Evolutionary conservation across 352 stramenopile genomes (phyloP), one percentile per base, ranked within the genome.

Genomic region (Phytophthora meadii): DNA sequence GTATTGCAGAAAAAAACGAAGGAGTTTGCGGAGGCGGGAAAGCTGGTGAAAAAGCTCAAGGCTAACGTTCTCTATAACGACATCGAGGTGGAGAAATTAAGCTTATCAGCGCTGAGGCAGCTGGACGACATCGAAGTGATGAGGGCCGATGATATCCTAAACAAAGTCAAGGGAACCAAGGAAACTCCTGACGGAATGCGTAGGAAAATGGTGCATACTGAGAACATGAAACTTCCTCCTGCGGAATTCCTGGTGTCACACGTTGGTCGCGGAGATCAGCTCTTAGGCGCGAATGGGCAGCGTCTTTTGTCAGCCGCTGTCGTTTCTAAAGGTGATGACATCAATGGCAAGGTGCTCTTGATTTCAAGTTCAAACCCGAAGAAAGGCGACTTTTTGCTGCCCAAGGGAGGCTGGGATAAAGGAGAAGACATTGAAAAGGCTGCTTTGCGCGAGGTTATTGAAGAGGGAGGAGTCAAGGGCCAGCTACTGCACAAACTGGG

Each of bases 291-390:
- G 37, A 19, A 42, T 1, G 2, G 14, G 0, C 37, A 42, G 37
- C 37, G 37, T 1, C n/a, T 42, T 5, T 22, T 42, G 15, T 42
- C 37, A 7, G 5, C 37, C 4, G 37, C n/a, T 42, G 37, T 42
- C 10, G 37, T 42, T 15, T 65, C 46, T 7, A 3, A 25, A 10
- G 12, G 25, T 12, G 28, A 56, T 7, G 9, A 54, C 34, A 41
- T 36, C 2, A 39, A 28, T 14, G 45, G 42, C 15, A 7, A 61
- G 3, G 41, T 70, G 2, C 62, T 65, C 34, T 41, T 65, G 1
- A 57, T 70, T 65, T 65, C 54, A 3, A 70, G 62, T 37, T 65
- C 62, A 11, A 65, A 61, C 17, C 37, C 62, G 7, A 37, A 24
- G 0, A 70, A 65, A 42, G 34, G 34, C 9, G 62, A 65, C 4